Evolutionary conservation across 768 basidiomycete genomes (phyloP).

Genomic region (Termitomyces sp.): DNA sequence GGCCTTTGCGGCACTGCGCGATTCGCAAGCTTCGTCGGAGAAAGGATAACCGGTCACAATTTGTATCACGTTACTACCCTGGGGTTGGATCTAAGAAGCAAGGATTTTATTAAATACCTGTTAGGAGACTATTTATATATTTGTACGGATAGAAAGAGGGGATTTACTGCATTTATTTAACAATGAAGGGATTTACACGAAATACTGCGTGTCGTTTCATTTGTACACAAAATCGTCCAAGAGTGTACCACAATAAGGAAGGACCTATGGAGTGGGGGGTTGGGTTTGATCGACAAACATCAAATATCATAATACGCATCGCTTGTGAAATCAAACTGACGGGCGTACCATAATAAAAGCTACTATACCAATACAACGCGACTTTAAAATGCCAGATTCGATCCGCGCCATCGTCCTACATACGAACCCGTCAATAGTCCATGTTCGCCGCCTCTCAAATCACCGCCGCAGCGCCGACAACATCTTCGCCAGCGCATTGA

Average conservation of each 20-base stretch:
- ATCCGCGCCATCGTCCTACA: slow-evolving; percentile 18
- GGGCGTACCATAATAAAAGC: slow-evolving; percentile 34
- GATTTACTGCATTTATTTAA: slow-evolving; percentile 4
- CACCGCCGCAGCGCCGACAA: slow-evolving; percentile 72
- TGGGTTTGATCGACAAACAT: slow-evolving; percentile 9
- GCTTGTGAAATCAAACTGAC: slow-evolving; percentile 16
- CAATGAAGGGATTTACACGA: slow-evolving; percentile 11
- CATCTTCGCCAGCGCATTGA: slow-evolving; percentile 89
- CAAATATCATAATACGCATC: slow-evolving; percentile 11
- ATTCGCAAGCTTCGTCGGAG: slow-evolving; percentile 29
- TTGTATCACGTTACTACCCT: slow-evolving; percentile 10
- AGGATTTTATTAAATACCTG: not conserved
- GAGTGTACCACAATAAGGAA: not conserved
- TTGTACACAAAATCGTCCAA: slow-evolving; percentile 3
- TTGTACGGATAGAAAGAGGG: not conserved
- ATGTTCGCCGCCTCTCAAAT: slow-evolving; percentile 14
- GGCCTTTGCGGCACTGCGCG: slow-evolving; percentile 70
- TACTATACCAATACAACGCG: slow-evolving; percentile 53
- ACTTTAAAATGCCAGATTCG: slow-evolving; percentile 32
- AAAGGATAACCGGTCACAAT: not conserved
- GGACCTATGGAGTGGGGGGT: not conserved
- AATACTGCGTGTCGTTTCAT: slow-evolving; percentile 8
- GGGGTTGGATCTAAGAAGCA: not conserved
- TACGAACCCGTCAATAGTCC: slow-evolving; percentile 13
- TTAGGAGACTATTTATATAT: not conserved